Percentiles rank a stretch among this genome's conserved stretches.
phyloP scores from a whole-genome alignment of 2,329 filamentous ascomycete genomes.

The Arthrobotrys musiformis region DNA sequence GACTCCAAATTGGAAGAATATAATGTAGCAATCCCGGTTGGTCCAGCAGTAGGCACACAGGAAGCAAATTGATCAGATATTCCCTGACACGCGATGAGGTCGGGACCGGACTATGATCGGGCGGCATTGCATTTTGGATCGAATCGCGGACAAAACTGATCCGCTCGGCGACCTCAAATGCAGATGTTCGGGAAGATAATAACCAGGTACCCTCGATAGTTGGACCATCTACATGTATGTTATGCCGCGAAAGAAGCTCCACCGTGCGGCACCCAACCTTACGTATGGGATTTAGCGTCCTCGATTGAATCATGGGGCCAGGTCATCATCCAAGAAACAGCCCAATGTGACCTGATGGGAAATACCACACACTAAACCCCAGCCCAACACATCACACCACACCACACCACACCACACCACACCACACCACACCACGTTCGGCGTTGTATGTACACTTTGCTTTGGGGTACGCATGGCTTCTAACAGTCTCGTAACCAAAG shows the following conservation, averaged over 20 bases:
- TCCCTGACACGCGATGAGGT: neutral
- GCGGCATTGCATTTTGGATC: neutral
- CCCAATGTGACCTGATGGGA: constrained; percentile 25
- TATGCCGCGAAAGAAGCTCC: neutral
- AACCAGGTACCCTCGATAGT: too few relatives aligned
- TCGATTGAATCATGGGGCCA: constrained; percentile 43
- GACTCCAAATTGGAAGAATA: neutral
- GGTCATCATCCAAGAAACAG: constrained; percentile 26
- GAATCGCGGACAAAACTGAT: neutral
- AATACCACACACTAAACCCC: constrained; percentile 23
- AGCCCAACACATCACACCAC: constrained; percentile 11
- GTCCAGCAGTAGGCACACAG: neutral
- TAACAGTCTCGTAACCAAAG: too few relatives aligned
- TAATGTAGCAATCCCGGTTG: neutral
- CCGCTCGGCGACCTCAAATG: neutral
- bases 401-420: too few relatives aligned
- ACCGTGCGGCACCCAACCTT: neutral
- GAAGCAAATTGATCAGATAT: neutral
- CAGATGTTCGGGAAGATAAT: neutral
- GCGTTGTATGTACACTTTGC: too few relatives aligned
- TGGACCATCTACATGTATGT: too few relatives aligned
- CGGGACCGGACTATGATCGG: neutral
- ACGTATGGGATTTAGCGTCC: neutral
- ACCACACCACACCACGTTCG: too few relatives aligned
- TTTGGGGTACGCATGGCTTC: too few relatives aligned